Percentiles rank a stretch among this genome's conserved stretches.
phyloP scores from a whole-genome alignment of 1,284 basidiomycete species.

The Moniliella sp. region DNA sequence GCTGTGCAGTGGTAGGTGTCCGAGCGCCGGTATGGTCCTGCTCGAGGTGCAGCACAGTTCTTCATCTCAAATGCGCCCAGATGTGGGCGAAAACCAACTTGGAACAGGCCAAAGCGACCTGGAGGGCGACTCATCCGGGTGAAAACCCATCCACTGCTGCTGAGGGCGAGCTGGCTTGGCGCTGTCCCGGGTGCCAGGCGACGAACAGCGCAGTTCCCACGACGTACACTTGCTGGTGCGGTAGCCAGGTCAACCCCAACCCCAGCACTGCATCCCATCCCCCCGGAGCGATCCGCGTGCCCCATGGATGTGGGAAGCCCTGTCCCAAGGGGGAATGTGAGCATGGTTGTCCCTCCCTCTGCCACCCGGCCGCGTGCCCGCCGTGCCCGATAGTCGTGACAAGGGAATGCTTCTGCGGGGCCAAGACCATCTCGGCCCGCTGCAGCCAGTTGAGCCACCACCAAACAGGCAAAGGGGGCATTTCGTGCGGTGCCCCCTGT shows the following conservation, averaged over 20 bases:
- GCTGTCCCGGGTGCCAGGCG: slow-evolving; percentile 29
- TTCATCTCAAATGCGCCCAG: slow-evolving; percentile 24
- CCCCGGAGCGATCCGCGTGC: slow-evolving; percentile 8
- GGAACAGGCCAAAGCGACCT: slow-evolving; percentile 20
- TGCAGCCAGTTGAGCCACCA: slow-evolving; percentile 18
- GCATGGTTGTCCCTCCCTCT: slow-evolving; percentile 18
- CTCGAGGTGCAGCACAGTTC: slow-evolving; percentile 22
- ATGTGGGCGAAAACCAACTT: slow-evolving; percentile 29
- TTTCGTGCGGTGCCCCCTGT: slow-evolving; percentile 22
- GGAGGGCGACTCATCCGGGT: too few relatives aligned
- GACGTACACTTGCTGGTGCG: slow-evolving; percentile 28
- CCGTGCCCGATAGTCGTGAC: slow-evolving; percentile 24
- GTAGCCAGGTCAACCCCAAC: slow-evolving; percentile 10
- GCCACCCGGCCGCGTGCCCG: slow-evolving; percentile 30
- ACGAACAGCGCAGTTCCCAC: slow-evolving; percentile 20
- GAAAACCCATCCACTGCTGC: too few relatives aligned
- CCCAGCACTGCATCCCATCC: slow-evolving; percentile 3
- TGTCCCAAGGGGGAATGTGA: slow-evolving; percentile 18
- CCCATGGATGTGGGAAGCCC: slow-evolving; percentile 25
- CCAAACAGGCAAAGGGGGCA: too few relatives aligned
- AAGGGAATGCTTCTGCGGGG: slow-evolving; percentile 26
- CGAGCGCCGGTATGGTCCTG: slow-evolving; percentile 26
- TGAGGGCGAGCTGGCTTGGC: too few relatives aligned
- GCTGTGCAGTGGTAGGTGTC: slow-evolving; percentile 22
- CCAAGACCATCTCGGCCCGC: slow-evolving; percentile 12